Percentiles rank a stretch among this genome's conserved stretches.
phyloP scores from a whole-genome alignment of 148 eudicot genomes.

The Persicaria tinctoria region DNA sequence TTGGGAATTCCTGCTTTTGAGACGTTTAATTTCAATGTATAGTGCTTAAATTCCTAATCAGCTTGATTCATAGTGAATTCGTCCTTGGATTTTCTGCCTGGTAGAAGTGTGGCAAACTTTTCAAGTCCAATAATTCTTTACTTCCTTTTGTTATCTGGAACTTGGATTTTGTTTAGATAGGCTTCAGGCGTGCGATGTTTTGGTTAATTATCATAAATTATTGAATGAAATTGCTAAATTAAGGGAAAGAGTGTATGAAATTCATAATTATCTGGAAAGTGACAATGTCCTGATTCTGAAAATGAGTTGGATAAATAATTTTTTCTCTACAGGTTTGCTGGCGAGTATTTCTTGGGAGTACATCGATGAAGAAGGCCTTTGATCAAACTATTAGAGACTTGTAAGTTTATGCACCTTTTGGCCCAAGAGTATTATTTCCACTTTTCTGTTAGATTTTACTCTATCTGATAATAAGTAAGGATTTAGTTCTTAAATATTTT shows the following conservation, averaged over 20 bases:
- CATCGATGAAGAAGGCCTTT: constrained; percentile 88
- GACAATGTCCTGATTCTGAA: background rate
- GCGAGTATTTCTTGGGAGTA: constrained; percentile 19
- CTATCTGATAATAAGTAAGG: background rate
- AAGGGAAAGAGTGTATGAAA: background rate
- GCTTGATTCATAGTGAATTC: background rate
- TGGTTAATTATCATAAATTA: background rate
- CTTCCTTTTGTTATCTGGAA: background rate
- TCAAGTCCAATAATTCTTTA: background rate
- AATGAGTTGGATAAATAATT: background rate
- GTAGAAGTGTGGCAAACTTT: background rate
- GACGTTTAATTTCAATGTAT: background rate
- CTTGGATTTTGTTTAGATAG: background rate
- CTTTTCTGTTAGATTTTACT: background rate
- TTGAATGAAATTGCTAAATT: background rate
- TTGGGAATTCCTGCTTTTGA: background rate
- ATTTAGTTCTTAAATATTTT: background rate
- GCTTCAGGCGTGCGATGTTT: background rate
- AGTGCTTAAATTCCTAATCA: background rate
- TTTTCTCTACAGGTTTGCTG: constrained; percentile 16
- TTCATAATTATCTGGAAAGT: background rate
- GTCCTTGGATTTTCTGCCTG: background rate
- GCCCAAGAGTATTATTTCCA: background rate
- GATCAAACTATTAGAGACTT: constrained; percentile 93
- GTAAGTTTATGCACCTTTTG: constrained; percentile 41